These are phyloP conservation scores for Babesia gibsoni DNA, from an alignment of 169 alveolate species.

Conservation along the genomic window DNA sequence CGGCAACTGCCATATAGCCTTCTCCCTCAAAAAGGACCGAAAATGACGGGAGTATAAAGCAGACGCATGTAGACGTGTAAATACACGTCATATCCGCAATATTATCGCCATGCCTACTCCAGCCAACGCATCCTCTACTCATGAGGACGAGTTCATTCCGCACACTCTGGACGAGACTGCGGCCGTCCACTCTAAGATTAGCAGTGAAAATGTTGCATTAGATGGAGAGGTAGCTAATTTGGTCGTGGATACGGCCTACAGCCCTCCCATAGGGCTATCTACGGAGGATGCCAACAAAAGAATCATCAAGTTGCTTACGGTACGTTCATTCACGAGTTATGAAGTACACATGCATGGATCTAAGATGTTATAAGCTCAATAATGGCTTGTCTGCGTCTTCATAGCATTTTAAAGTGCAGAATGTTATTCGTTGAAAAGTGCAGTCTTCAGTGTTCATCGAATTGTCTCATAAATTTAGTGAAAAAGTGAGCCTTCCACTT, in stretches of 20 bases:
- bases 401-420: no score
- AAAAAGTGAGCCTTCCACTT: no score
- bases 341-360: no score
- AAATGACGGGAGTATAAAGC: neutral
- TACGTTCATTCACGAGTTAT: conserved; percentile 3
- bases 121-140: neutral
- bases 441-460: no score
- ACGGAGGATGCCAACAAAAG: conserved; percentile 50
- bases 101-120: neutral
- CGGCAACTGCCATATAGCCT: neutral
- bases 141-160: neutral
- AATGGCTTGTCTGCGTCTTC: no score
- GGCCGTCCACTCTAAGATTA: neutral
- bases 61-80: neutral
- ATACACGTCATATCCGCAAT: neutral
- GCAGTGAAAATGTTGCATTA: neutral
- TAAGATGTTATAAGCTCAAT: no score
- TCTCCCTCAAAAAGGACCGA: neutral
- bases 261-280: conserved; percentile 46
- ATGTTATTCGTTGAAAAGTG: no score
- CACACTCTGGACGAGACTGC: neutral
- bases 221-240: neutral
- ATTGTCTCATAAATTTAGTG: no score
- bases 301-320: conserved; percentile 41
- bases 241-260: neutral